phyloP scores from a whole-genome alignment of 1,139 yeast species.

The Diutina rugosa region DNA sequence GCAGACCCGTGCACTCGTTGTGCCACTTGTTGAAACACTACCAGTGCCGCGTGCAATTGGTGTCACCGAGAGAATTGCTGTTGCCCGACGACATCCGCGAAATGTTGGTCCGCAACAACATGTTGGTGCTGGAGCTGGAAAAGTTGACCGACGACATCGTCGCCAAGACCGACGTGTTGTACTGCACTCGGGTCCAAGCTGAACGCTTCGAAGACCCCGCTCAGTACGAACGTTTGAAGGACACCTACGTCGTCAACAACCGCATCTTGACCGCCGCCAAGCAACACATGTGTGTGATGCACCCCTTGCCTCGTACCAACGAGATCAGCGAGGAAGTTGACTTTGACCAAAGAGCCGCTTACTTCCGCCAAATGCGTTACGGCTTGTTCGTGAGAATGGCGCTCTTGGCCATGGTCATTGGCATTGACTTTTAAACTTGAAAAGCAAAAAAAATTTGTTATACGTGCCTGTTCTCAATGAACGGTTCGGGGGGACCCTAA shows the following conservation, averaged over 20 bases:
- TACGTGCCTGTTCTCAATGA: not conserved
- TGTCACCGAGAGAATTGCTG: slow-evolving; percentile 78
- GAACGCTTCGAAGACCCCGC: slow-evolving; percentile 75
- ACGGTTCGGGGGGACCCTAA: slow-evolving; percentile 1
- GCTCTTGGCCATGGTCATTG: slow-evolving; percentile 92
- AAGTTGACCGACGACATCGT: slow-evolving; percentile 73
- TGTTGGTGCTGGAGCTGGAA: slow-evolving; percentile 63
- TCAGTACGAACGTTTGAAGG: slow-evolving; percentile 82
- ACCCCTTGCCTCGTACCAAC: slow-evolving; percentile 94
- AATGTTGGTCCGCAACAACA: slow-evolving; percentile 50
- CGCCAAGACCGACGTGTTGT: slow-evolving; percentile 83
- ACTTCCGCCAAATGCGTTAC: slow-evolving; percentile 98
- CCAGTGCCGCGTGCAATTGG: slow-evolving; percentile 87
- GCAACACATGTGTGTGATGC: slow-evolving; percentile 98
- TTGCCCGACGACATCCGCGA: slow-evolving; percentile 64
- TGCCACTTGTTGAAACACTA: slow-evolving; percentile 84
- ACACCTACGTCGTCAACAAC: slow-evolving; percentile 86
- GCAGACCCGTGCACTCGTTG: slow-evolving; percentile 97
- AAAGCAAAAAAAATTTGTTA: not conserved
- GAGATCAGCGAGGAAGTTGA: slow-evolving; percentile 98
- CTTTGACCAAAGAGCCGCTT: slow-evolving; percentile 97
- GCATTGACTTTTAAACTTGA: slow-evolving; percentile 42
- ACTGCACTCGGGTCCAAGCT: slow-evolving; percentile 97
- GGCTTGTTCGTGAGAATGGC: slow-evolving; percentile 99
- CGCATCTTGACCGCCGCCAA: slow-evolving; percentile 83